These are phyloP conservation scores for Colletotrichum tanaceti DNA, from an alignment of 2,329 filamentous ascomycete species.

Conservation along the genomic window DNA sequence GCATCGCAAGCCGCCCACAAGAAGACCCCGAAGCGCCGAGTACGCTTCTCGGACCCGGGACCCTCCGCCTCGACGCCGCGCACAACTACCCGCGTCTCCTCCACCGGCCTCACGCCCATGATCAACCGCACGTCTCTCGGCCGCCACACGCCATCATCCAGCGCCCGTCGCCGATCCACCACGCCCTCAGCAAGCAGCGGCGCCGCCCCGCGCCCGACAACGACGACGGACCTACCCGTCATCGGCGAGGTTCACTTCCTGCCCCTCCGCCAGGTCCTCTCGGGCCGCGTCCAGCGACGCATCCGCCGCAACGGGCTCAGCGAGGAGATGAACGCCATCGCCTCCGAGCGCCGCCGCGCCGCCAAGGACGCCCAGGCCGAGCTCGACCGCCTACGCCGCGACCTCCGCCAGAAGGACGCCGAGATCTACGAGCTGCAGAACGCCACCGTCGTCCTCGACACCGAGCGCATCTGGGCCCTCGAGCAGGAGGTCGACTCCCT, in stretches of 20 bases:
- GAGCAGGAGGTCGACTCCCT: constrained; percentile 55
- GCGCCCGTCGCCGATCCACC: constrained; percentile 59
- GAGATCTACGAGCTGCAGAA: constrained; percentile 66
- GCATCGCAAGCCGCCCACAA: constrained; percentile 36
- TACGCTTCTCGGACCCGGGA: constrained; percentile 71
- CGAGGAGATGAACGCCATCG: constrained; percentile 67
- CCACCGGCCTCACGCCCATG: constrained; percentile 70
- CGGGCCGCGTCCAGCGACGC: constrained; percentile 68
- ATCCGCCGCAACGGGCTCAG: constrained; percentile 67
- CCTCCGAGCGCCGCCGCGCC: constrained; percentile 58
- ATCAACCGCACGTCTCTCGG: constrained; percentile 63
- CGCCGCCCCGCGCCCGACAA: constrained; percentile 25
- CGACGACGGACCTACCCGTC: constrained; percentile 42
- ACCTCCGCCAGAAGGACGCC: constrained; percentile 62
- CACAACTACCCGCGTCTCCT: constrained; percentile 44
- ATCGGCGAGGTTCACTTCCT: constrained; percentile 58
- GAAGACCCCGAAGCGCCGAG: constrained; percentile 55
- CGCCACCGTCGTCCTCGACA: constrained; percentile 62
- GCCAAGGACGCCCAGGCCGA: constrained; percentile 57
- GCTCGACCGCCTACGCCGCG: constrained; percentile 59
- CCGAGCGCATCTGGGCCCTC: constrained; percentile 56
- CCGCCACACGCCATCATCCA: constrained; percentile 45
- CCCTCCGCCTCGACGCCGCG: constrained; percentile 47
- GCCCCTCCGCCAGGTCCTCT: constrained; percentile 65
- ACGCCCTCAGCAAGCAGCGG: constrained; percentile 18